A percentile compares a stretch with the other conserved stretches of the same genome.
Conservation (phyloP, 192 early-diverging fungal genomes). For the Entophlyctis helioformis region DNA sequence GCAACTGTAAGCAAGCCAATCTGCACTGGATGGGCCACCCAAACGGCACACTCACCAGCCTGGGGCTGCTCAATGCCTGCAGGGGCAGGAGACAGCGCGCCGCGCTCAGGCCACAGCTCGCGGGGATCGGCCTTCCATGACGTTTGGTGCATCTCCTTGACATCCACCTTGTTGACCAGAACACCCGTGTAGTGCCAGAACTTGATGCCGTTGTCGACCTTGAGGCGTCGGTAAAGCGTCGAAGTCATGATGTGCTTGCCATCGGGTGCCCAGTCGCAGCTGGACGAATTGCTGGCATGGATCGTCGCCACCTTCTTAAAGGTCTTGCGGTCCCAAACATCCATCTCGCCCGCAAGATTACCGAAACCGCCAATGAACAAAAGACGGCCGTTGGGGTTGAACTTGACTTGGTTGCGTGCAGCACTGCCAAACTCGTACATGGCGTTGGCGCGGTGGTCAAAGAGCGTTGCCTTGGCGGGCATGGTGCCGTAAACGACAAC, state of each 20-base stretch:
- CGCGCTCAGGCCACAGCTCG: conserved; percentile 61
- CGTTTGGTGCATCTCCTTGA: conserved; percentile 83
- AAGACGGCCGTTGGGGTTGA: conserved; percentile 81
- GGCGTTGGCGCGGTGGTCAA: conserved; percentile 76
- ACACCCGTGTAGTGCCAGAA: conserved; percentile 93
- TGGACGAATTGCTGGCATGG: conserved; percentile 71
- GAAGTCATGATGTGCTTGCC: conserved; percentile 88
- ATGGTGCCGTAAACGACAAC: conserved; percentile 87
- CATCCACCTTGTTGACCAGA: conserved; percentile 59
- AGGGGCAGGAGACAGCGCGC: conserved; percentile 61
- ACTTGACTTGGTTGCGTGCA: conserved; percentile 80
- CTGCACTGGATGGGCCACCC: no score
- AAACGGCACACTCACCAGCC: no score
- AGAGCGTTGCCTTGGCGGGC: conserved; percentile 87
- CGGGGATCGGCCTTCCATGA: conserved; percentile 20
- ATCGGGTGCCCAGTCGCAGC: conserved; percentile 85
- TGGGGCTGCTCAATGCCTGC: no score
- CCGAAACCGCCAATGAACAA: conserved; percentile 91
- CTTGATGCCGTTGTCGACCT: conserved; percentile 95
- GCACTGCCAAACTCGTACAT: conserved; percentile 76
- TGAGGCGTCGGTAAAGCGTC: conserved; percentile 82
- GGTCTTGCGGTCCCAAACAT: conserved; percentile 84
- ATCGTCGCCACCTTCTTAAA: conserved; percentile 74
- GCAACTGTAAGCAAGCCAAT: no score
- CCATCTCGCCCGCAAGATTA: conserved; percentile 85